Conservation (phyloP, 2,329 filamentous ascomycete genomes). For the Colletotrichum truncatum region DNA sequence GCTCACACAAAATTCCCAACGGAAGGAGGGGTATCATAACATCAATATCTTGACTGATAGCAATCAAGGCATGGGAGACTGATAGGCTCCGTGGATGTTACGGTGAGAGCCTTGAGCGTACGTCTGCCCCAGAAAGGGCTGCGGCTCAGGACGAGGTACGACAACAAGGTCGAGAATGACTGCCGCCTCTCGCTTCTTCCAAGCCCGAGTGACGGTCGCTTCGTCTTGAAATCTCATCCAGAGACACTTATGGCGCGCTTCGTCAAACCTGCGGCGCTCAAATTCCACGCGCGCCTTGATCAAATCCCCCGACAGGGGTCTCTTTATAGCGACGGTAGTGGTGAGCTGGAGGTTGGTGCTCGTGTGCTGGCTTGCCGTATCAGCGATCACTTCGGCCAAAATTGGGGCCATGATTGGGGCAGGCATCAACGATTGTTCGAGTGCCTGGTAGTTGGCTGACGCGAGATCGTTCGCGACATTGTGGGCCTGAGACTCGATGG, state of each 20-base stretch:
- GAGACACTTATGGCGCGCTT: not conserved
- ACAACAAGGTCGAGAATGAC: constrained; percentile 30
- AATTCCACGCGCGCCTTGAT: not conserved
- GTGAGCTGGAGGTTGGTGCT: not conserved
- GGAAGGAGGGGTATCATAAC: too few relatives aligned
- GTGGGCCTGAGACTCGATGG: not conserved
- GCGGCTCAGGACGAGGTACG: not conserved
- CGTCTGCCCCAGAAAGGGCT: not conserved
- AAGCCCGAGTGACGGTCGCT: constrained; percentile 3
- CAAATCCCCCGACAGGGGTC: not conserved
- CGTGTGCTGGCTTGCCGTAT: not conserved
- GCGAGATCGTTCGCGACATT: not conserved
- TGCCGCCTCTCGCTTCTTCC: constrained; percentile 6
- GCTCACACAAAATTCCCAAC: too few relatives aligned
- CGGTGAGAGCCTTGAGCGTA: constrained; percentile 1
- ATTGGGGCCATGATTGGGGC: not conserved
- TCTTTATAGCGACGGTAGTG: not conserved
- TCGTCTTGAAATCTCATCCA: constrained; percentile 4
- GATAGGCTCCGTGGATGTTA: not conserved
- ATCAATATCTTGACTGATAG: too few relatives aligned
- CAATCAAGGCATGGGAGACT: not conserved
- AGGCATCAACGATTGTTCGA: not conserved
- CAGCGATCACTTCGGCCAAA: not conserved
- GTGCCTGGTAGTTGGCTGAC: not conserved
- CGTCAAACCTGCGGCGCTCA: not conserved